These are phyloP conservation scores for Toxoplasma gondii DNA, from an alignment of 169 alveolate genomes.

Conservation along the genomic window DNA sequence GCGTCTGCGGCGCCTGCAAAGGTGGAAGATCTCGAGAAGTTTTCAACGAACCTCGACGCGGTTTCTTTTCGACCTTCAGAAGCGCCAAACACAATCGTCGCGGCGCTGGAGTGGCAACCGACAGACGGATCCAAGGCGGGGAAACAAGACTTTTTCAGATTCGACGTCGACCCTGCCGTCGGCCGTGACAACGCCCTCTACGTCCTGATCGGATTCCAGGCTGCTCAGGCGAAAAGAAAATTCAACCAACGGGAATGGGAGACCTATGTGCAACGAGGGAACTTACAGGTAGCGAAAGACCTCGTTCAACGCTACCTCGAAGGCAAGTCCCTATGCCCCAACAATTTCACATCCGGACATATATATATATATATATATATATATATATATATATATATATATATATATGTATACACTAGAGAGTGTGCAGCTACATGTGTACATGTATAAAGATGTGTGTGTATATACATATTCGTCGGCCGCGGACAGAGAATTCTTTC, in stretches of 20 bases:
- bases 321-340: neutral
- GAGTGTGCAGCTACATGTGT: neutral
- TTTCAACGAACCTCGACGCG: neutral
- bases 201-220: slow-evolving; percentile 48
- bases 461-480: no score
- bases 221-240: neutral
- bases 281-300: neutral
- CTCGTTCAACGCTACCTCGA: neutral
- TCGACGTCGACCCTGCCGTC: slow-evolving; percentile 62
- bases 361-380: neutral
- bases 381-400: neutral
- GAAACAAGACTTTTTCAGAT: slow-evolving; percentile 42
- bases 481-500: no score
- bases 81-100: slow-evolving; percentile 42
- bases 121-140: slow-evolving; percentile 4
- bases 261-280: neutral
- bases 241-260: neutral
- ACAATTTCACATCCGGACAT: neutral
- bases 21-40: neutral
- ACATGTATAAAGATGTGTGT: no score
- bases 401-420: neutral
- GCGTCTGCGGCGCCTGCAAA: neutral
- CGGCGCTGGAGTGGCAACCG: slow-evolving; percentile 29
- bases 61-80: slow-evolving; percentile 39
- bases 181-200: slow-evolving; percentile 56